Conservation (phyloP, 2,329 filamentous ascomycete genomes). For the Biscogniauxia sp. region DNA sequence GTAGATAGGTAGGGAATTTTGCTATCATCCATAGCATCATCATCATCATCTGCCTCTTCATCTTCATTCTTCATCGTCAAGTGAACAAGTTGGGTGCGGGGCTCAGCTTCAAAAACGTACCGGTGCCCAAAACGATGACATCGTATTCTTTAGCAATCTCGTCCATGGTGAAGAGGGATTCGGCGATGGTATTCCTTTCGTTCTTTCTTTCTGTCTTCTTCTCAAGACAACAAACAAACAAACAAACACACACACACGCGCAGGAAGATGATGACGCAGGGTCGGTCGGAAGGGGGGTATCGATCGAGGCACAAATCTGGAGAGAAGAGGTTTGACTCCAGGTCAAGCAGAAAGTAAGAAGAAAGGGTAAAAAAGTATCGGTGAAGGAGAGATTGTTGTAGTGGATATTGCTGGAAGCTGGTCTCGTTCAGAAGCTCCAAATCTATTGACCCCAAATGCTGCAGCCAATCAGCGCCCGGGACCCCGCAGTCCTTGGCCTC, state of each 20-base stretch:
- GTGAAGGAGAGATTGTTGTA: slow-evolving; percentile 27
- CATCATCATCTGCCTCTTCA: no score
- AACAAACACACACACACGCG: no score
- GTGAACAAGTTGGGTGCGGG: slow-evolving; percentile 27
- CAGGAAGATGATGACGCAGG: background rate
- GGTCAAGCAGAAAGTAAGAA: slow-evolving; percentile 19
- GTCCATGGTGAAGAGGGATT: slow-evolving; percentile 66
- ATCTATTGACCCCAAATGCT: slow-evolving; percentile 23
- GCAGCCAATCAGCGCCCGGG: slow-evolving; percentile 16
- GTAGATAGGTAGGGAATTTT: no score
- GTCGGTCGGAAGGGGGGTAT: slow-evolving; percentile 11
- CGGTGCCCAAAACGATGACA: slow-evolving; percentile 96
- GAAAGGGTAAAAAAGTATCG: slow-evolving; percentile 28
- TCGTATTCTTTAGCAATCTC: slow-evolving; percentile 99
- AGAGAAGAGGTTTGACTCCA: slow-evolving; percentile 24
- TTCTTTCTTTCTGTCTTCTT: no score
- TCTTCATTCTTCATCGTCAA: no score
- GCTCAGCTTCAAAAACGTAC: slow-evolving; percentile 52
- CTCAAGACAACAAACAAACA: no score
- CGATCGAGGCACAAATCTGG: slow-evolving; percentile 4
- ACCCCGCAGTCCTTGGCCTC: slow-evolving; percentile 3
- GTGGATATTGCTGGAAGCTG: slow-evolving; percentile 25
- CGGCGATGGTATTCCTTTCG: slow-evolving; percentile 22
- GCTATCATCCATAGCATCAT: no score
- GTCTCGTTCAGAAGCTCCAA: slow-evolving; percentile 28